phyloP scores from a whole-genome alignment of 257 asterid species.

The Catharanthus roseus region DNA sequence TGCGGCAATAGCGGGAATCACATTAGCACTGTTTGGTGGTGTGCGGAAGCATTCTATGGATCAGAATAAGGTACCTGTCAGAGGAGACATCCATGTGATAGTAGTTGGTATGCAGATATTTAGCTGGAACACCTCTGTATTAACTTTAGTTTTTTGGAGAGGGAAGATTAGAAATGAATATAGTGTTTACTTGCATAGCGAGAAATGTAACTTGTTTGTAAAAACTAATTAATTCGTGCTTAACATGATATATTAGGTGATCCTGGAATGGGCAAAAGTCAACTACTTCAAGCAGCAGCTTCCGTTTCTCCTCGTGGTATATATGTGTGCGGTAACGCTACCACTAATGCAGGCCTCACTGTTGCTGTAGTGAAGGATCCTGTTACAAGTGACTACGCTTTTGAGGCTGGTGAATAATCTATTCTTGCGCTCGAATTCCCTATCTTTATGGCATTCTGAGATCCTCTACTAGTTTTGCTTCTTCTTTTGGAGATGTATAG shows the following conservation, averaged over 20 bases:
- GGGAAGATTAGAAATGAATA: neutral
- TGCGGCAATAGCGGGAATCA: slow-evolving; percentile 68
- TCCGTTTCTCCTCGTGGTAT: slow-evolving; percentile 98
- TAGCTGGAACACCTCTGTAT: neutral
- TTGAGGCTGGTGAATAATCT: slow-evolving; percentile 79
- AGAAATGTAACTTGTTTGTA: neutral
- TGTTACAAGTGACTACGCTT: slow-evolving; percentile 88
- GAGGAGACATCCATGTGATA: slow-evolving; percentile 93
- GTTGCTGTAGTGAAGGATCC: slow-evolving; percentile 97
- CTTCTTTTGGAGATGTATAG: neutral
- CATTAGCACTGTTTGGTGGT: slow-evolving; percentile 83
- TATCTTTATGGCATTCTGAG: neutral
- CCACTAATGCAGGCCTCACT: slow-evolving; percentile 97
- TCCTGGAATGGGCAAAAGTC: slow-evolving; percentile 98
- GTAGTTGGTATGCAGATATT: slow-evolving; percentile 60
- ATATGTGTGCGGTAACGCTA: slow-evolving; percentile 93
- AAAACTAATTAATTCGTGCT: neutral
- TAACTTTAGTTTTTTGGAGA: slow-evolving; percentile 2
- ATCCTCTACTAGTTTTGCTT: neutral
- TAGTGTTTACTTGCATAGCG: neutral
- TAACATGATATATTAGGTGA: slow-evolving; percentile 48
- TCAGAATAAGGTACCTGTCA: slow-evolving; percentile 96
- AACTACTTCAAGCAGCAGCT: slow-evolving; percentile 96
- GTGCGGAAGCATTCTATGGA: slow-evolving; percentile 91
- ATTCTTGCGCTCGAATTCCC: neutral